Evolutionary conservation across 1,284 basidiomycete species (phyloP), one percentile per base, ranked within the genome.

Genomic region (Wallemia mellicola): DNA sequence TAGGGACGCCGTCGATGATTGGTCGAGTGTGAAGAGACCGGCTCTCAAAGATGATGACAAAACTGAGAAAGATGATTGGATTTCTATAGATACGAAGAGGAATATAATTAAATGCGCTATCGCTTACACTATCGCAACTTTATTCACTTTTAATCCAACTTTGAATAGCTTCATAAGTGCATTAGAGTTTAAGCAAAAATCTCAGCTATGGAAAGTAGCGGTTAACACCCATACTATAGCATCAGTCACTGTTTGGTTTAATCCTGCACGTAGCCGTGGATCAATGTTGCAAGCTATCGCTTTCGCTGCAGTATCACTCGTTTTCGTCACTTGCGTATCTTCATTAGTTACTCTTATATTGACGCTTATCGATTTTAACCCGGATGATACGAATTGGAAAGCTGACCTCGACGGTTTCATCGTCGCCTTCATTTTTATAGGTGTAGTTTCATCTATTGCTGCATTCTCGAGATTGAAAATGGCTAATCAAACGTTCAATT

Each of bases 91-190:
- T 22, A 11, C 14, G 5, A 77, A 79, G 62, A 75, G 76, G 54
- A 85, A 83, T 66, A 80, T 95, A 58, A 68, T 89, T 65, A 96
- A 96, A 72, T 98, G 92, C 70, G 78, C 80, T 0, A 73, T 95
- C 11, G 85, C 91, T 0, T 98, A 98, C 68, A 79, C 88, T 61
- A 70, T 95, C 61, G 89, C 78, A 1, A 88, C 86, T 0, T 73
- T 96, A 11, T 96, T 95, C 75, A 96, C 92, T 0, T 96, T 88
- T 68, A 79, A 81, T 7, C 81, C 84, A 0, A 54, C 62, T 0
- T 67, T 77, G 0, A 68, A 70, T 11, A 60, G 58, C 1, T 57
- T 69, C 11, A 64, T 72, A 0, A 69, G 68, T 15, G 38, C 38
- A 5, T 22, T 48, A 48, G 9, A 48, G 14, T 48, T 15, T 22